phyloP scores from a whole-genome alignment of 768 basidiomycete species.

The Russula earlei region DNA sequence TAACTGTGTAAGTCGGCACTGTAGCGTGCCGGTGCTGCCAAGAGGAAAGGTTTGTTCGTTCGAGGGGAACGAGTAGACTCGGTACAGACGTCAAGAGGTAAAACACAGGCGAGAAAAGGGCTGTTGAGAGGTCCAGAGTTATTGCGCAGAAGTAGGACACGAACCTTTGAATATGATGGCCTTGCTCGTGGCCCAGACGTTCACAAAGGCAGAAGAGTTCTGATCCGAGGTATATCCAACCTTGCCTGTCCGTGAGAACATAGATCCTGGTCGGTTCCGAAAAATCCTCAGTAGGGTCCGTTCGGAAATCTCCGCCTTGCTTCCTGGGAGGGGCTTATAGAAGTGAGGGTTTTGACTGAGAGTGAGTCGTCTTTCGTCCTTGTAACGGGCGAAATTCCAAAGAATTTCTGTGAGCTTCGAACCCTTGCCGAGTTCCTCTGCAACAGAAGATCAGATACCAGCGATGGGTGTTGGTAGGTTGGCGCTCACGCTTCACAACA shows the following conservation, averaged over 20 bases:
- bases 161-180: constrained; percentile 11
- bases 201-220: neutral
- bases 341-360: constrained; percentile 12
- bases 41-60: too few relatives aligned
- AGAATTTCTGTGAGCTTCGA: constrained; percentile 2
- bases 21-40: too few relatives aligned
- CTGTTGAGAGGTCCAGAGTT: too few relatives aligned
- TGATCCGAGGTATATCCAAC: constrained; percentile 7
- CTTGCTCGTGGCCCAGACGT: neutral
- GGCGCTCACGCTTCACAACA: neutral
- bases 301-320: neutral
- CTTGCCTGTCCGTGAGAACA: constrained; percentile 4
- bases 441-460: neutral
- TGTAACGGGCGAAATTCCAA: constrained; percentile 13
- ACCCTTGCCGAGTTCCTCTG: constrained; percentile 2
- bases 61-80: too few relatives aligned
- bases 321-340: neutral
- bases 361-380: neutral
- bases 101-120: too few relatives aligned
- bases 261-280: neutral
- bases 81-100: too few relatives aligned
- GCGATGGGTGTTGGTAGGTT: neutral
- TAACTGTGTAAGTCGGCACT: too few relatives aligned
- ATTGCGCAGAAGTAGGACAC: too few relatives aligned
- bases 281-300: neutral